Conservation (phyloP, 192 early-diverging fungal species). For the Coemansia sp. region DNA sequence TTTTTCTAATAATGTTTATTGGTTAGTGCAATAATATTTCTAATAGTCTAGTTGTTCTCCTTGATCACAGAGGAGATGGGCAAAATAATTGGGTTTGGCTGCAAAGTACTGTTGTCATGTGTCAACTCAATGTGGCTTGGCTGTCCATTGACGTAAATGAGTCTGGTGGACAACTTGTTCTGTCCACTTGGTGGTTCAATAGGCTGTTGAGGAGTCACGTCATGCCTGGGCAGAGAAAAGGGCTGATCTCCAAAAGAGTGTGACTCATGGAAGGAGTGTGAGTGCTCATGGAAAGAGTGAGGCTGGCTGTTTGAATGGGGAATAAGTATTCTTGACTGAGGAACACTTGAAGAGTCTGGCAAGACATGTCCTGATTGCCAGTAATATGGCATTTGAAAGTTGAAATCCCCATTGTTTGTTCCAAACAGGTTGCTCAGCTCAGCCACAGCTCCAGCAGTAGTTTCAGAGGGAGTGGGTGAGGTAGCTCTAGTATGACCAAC, state of each 20-base stretch:
- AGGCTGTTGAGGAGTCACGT: background rate
- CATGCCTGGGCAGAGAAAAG: background rate
- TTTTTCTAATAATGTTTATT: background rate
- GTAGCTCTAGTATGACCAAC: background rate
- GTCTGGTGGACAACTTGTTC: conserved; percentile 34
- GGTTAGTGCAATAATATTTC: background rate
- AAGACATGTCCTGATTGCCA: background rate
- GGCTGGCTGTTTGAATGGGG: conserved; percentile 2
- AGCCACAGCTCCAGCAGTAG: background rate
- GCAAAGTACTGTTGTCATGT: conserved; percentile 27
- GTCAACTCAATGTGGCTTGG: conserved; percentile 41
- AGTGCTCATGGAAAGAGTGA: background rate
- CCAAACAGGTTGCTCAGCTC: conserved; percentile 23
- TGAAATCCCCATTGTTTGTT: conserved; percentile 7
- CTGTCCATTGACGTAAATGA: conserved; percentile 37
- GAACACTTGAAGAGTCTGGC: background rate
- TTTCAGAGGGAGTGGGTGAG: background rate
- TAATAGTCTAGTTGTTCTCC: conserved; percentile 10
- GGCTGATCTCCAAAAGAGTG: conserved; percentile 9
- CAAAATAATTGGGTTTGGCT: conserved; percentile 46
- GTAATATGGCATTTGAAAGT: conserved; percentile 28
- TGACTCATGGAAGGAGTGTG: background rate
- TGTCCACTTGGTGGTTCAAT: background rate
- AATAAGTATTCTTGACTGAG: conserved; percentile 6
- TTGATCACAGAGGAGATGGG: conserved; percentile 34